Evolutionary conservation across 2,329 filamentous ascomycete species (phyloP), one percentile per base, ranked within the genome.

Genomic region (Pseudodiploospora longispora): DNA sequence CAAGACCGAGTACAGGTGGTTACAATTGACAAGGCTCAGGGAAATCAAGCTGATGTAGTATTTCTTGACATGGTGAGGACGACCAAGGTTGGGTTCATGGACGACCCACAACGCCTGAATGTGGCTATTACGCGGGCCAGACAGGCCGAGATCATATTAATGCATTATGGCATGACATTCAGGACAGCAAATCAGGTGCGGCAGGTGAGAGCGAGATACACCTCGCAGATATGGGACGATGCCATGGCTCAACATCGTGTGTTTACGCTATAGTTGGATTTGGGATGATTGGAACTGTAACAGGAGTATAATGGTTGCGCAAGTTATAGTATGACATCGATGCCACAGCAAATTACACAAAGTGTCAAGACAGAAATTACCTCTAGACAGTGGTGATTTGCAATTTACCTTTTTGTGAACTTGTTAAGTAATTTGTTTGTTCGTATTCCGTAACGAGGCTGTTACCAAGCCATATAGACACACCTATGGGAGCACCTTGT

Each of bases 51-150:
- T 0, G 71, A 74, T 35, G 58, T 72, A 5, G 68, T 74, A 0
- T 66, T 72, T 31, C 57, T 74, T 0, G 71, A 74, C 53, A 60
- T 72, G 48, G 70, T 73, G 2, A 58, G 66, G n/a, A 64, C 65
- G 0, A 55, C 52, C 0, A 55, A 55, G 1, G 64, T 66, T 0
- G 60, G 58, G 0, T 72, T 72, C 40, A 65, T 72, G 53, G 63
- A 72, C 27, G 64, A 72, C 10, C 56, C 63, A 0, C 65, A 69
- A 33, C 58, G 70, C 0, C 59, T 74, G 3, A 72, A 70, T 10
- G 70, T 74, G 0, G 68, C 68, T 0, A 57, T 72, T 6, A 72
- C 70, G 0, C 59, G 71, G 3, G 68, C 69, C 0, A 55, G 65
- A 3, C 66, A 70, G 37, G 70, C 65, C 0, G 71, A 74, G 43